Evolutionary conservation across 2,329 filamentous ascomycete species (phyloP), one percentile per base, ranked within the genome.

Genomic region (Chaetomiaceae sp.): DNA sequence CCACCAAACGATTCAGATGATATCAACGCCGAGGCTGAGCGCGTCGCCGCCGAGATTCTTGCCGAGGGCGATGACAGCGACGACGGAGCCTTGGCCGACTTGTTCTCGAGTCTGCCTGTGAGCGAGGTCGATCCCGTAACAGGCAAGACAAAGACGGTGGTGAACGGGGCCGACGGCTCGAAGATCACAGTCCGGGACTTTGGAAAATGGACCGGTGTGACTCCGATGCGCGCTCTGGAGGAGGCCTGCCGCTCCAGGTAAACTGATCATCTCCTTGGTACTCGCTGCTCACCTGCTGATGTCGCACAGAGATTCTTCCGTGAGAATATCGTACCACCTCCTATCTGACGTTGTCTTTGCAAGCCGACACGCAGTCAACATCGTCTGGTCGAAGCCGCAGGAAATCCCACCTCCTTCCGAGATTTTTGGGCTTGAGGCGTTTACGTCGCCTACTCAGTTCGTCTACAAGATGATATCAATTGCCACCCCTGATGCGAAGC

Each of bases 211-310:
- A 78, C 78, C 12, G 90, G 91, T 7, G 67, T 95, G 24, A 86
- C 72, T 56, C 90, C 91, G 14, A 78, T 81, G 51, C 77, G 85
- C 54, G 75, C 87, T 22, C 68, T 97, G 11, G 89, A 96, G 63
- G 90, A 96, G 63, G 79, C 87, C n/a, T 94, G 90, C 62, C 83
- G 85, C 57, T 79, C 88, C 52, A 84, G 84, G 84, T 85, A 84
- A n/a, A n/a, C n/a, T n/a, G 12, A 17, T 26, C 14, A 8, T 7
- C 19, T 20, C 17, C 58, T 54, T 6, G 49, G 50, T 30, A n/a
- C 26, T 14, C 4, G 22, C 38, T 20, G 29, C 22, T 4, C 33
- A 49, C 54, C 14, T 49, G 51, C 45, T 44, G 44, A 56, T 47
- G 19, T 37, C 5, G 45, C 24, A 6, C 53, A 86, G 88, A 65